phyloP scores from a whole-genome alignment of 139 green algal species.

The Coccomyxa sp. region DNA sequence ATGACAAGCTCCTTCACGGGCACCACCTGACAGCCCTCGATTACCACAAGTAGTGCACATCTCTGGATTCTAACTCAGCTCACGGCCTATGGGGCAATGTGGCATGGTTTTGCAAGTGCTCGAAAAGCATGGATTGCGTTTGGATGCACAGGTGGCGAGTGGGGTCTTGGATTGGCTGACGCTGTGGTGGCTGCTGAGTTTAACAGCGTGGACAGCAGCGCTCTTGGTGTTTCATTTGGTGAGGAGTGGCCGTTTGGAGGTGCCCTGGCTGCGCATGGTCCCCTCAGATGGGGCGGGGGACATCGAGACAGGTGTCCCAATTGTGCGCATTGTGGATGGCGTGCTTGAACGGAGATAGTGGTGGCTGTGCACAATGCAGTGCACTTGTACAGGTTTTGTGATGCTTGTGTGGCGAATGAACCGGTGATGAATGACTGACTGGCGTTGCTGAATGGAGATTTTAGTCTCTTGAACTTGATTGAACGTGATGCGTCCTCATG shows the following conservation, averaged over 20 bases:
- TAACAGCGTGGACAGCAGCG: conserved; percentile 16
- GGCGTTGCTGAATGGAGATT: too few species aligned
- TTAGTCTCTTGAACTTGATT: too few species aligned
- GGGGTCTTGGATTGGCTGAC: conserved; percentile 34
- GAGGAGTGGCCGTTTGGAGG: background rate
- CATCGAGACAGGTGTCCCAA: background rate
- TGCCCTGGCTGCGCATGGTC: background rate
- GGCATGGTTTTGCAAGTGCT: too few species aligned
- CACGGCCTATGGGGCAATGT: background rate
- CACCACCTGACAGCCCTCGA: too few species aligned
- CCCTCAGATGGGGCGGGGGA: background rate
- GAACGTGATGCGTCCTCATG: too few species aligned
- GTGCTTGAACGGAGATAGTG: background rate
- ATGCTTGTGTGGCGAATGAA: too few species aligned
- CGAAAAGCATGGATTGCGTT: too few species aligned
- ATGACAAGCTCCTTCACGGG: too few species aligned
- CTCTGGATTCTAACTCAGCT: background rate
- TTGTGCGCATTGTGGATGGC: background rate
- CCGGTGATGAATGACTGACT: too few species aligned
- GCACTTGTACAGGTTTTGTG: too few species aligned
- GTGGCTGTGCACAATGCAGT: background rate
- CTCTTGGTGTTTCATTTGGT: background rate
- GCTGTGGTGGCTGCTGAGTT: conserved; percentile 25
- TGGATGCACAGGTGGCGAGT: background rate
- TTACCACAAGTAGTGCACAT: too few species aligned